Percentiles rank a stretch among this genome's conserved stretches.
Conservation (phyloP, 148 eudicot genomes). For the Diospyros kaki region DNA sequence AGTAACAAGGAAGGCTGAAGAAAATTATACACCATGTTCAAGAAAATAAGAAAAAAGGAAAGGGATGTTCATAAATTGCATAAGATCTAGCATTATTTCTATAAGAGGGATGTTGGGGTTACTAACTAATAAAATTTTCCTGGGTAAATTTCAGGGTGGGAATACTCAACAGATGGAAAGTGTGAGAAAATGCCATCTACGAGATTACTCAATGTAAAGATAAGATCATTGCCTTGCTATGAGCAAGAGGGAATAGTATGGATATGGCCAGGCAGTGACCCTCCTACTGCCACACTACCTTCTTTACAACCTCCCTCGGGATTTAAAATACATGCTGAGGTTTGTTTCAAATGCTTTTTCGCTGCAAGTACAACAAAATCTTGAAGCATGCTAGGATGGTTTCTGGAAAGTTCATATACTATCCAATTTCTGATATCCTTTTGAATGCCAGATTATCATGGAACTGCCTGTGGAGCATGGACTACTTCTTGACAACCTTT, state of each 20-base stretch:
- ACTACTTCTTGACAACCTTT: constrained; percentile 86
- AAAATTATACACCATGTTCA: not conserved
- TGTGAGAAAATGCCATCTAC: constrained; percentile 99
- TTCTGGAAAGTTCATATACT: not conserved
- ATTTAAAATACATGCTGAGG: constrained; percentile 91
- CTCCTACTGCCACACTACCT: constrained; percentile 72
- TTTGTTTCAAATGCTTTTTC: constrained; percentile 16
- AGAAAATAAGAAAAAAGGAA: not conserved
- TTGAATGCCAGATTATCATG: constrained; percentile 67
- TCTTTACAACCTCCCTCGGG: constrained; percentile 83
- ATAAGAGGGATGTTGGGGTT: not conserved
- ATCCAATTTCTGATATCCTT: not conserved
- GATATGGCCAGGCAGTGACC: constrained; percentile 96
- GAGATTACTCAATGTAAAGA: constrained; percentile 56
- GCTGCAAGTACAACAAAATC: not conserved
- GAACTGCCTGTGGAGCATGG: constrained; percentile 98
- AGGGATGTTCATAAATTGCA: not conserved
- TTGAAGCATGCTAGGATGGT: not conserved
- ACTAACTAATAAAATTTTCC: not conserved
- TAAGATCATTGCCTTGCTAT: constrained; percentile 79
- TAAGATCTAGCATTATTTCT: not conserved
- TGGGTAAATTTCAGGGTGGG: constrained; percentile 65
- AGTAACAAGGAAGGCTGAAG: constrained; percentile 10
- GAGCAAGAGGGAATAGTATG: constrained; percentile 96
- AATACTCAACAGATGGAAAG: constrained; percentile 92